Evolutionary conservation across 768 basidiomycete genomes (phyloP).

Genomic region (Phylloporus sp.): DNA sequence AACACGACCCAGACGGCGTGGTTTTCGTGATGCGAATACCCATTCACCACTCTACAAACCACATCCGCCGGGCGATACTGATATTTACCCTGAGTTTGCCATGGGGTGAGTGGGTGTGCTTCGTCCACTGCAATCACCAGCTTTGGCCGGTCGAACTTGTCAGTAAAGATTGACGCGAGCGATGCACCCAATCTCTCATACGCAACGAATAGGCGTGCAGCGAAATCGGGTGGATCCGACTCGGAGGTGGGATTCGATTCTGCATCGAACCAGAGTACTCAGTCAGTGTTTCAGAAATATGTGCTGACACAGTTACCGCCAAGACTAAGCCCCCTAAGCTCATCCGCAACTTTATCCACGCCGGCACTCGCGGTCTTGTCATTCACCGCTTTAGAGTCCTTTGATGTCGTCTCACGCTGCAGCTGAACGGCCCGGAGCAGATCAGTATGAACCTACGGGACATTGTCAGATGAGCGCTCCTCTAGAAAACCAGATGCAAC

Average conservation of each 20-base stretch:
- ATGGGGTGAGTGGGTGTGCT: constrained; percentile 2
- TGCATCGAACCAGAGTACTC: background rate
- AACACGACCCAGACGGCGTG: constrained; percentile 16
- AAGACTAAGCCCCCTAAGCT: too few species aligned
- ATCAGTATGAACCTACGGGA: background rate
- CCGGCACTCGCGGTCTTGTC: too few species aligned
- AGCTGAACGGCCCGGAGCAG: background rate
- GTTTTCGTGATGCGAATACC: constrained; percentile 1
- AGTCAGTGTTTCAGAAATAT: too few species aligned
- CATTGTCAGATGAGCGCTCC: background rate
- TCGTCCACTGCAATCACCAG: constrained; percentile 17
- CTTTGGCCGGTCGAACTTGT: background rate
- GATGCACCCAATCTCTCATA: background rate
- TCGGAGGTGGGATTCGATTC: background rate
- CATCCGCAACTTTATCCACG: too few species aligned
- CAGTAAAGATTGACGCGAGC: background rate
- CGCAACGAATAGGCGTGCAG: background rate
- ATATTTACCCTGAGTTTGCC: background rate
- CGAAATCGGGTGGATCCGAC: background rate
- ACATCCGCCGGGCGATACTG: constrained; percentile 6
- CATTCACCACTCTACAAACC: background rate
- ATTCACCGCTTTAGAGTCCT: background rate
- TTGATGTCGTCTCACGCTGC: too few species aligned
- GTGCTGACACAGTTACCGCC: too few species aligned
- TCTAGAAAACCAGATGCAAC: background rate